A percentile compares a stretch with the other conserved stretches of the same genome.
These are phyloP conservation scores for Paspalum vaginatum DNA, from an alignment of 176 grass and related monocot species.

Conservation along the genomic window DNA sequence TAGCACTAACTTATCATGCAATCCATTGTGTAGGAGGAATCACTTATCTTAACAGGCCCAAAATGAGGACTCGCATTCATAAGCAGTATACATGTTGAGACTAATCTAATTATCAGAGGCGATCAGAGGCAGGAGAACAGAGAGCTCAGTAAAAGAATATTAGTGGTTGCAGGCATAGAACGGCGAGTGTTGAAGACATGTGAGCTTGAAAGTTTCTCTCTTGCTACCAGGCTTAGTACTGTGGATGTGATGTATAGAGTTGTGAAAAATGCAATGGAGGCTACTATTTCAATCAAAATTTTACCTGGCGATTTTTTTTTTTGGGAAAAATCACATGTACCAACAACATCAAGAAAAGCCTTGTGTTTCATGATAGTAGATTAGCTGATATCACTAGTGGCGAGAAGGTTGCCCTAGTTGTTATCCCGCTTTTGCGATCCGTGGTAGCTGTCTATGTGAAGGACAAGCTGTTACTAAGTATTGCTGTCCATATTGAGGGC, in stretches of 20 bases:
- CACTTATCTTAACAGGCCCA: constrained; percentile 2
- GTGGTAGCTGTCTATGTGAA: constrained; percentile 9
- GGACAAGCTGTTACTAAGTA: neutral
- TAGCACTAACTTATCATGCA: neutral
- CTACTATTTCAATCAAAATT: constrained; percentile 4
- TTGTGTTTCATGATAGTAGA: constrained; percentile 15
- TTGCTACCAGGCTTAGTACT: constrained; percentile 10
- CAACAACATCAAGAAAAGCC: neutral
- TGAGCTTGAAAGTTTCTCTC: constrained; percentile 4
- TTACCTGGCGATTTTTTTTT: neutral
- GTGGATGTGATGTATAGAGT: constrained; percentile 1
- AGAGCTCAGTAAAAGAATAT: neutral
- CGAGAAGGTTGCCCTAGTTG: neutral
- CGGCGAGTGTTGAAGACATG: neutral
- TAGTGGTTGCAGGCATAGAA: neutral
- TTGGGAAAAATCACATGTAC: neutral
- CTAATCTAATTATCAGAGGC: neutral
- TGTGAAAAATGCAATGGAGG: constrained; percentile 11
- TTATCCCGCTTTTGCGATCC: neutral
- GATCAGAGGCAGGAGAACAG: neutral
- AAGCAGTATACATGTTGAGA: neutral
- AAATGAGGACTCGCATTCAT: neutral
- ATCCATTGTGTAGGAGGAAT: constrained; percentile 10
- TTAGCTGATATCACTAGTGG: neutral
- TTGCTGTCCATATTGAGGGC: neutral